Evolutionary conservation across 2,329 filamentous ascomycete species (phyloP), one percentile per base, ranked within the genome.

Genomic region (Xylariaceae sp.): DNA sequence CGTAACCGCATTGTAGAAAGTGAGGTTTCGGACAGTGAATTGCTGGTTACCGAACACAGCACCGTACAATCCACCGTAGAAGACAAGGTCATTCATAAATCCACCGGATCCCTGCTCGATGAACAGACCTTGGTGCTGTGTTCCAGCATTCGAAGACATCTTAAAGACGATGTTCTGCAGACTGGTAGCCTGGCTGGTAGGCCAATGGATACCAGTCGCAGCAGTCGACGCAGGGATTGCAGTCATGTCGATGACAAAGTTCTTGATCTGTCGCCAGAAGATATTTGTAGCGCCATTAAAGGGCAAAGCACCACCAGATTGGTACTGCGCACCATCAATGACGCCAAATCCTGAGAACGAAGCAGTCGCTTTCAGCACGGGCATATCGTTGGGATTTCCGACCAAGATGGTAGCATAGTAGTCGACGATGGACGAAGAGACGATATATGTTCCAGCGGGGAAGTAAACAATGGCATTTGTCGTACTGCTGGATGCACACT

Each of bases 401-500:
- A 72, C 63, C 12, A 94, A 77, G 68, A 90, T 86, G 1, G 89
- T 91, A 66, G 90, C 90, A 73, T 92, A 94, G 70, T 86, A 84
- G 65, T 88, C 83, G 40, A 88, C 71, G 54, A 94, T 83, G 6
- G 89, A 87, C 22, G 57, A 59, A 22, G 47, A 54, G 19, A 57
- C 31, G 9, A 56, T 28, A n/a, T 62, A 61, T 2, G 48, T 56
- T 11, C 59, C 59, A 6, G 47, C 46, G 6, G 59, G 57, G 50
- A 61, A 61, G 36, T 60, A 61, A 2, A 61, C 53, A 41, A 61
- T 47, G 19, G 59, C 59, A 31, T 56, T 59, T 2, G 55, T 56
- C 33, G 55, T 55, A 19, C 53, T 55, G 28, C 51, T 55, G 6
- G 59, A 56, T 5, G 41, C 38, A 44, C 53, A 55, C 6, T 45